Percentiles rank a stretch among this genome's conserved stretches.
Conservation (phyloP, 2,329 filamentous ascomycete genomes). For the Cladophialophora bantiana region DNA sequence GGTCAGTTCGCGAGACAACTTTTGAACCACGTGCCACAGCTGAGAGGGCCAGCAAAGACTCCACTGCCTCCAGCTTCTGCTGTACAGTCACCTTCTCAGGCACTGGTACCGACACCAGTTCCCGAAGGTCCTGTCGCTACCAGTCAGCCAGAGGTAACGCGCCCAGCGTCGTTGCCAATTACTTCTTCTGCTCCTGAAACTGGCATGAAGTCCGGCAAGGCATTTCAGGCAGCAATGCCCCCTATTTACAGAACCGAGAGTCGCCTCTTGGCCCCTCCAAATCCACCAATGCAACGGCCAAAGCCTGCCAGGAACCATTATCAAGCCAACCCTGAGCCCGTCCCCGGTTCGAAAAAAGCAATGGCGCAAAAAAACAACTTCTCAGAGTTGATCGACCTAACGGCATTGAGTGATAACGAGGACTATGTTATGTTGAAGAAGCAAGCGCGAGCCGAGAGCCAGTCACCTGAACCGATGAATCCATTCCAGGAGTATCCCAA, state of each 20-base stretch:
- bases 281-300: constrained; percentile 1
- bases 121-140: background rate
- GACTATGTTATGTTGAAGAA: constrained; percentile 45
- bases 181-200: background rate
- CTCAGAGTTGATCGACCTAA: constrained; percentile 62
- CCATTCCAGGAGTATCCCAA: constrained; percentile 25
- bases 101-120: background rate
- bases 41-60: constrained; percentile 28
- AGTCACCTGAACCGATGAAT: constrained; percentile 30
- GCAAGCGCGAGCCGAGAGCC: constrained; percentile 31
- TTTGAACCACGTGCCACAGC: constrained; percentile 44
- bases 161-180: background rate
- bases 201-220: background rate
- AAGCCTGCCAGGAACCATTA: background rate
- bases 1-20: constrained; percentile 61
- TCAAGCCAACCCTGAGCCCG: constrained; percentile 33
- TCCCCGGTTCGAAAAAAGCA: constrained; percentile 58
- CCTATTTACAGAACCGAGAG: background rate
- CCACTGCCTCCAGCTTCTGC: background rate
- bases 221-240: background rate
- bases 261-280: background rate
- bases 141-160: background rate
- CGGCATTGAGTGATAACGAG: constrained; percentile 57
- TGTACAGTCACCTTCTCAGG: background rate
- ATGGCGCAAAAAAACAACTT: constrained; percentile 63